Evolutionary conservation across 1,139 yeast genomes (phyloP).

Genomic region (Blastobotrys buckinghamii): DNA sequence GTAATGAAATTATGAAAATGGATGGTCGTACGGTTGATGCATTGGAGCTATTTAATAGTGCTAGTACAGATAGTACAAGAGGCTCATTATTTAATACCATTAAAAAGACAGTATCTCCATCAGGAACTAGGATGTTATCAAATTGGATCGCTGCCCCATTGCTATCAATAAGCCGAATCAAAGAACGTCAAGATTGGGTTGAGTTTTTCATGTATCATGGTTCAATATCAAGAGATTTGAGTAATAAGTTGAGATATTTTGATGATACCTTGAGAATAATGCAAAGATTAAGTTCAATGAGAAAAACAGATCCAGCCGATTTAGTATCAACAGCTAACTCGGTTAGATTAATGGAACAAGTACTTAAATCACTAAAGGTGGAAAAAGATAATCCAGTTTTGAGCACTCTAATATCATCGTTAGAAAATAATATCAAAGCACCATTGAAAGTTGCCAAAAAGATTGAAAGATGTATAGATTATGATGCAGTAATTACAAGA

Average conservation of each 20-base stretch:
- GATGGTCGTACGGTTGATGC: constrained; percentile 82
- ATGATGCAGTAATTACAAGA: constrained; percentile 12
- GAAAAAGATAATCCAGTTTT: background rate
- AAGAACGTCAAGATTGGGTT: constrained; percentile 58
- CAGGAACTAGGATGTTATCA: constrained; percentile 71
- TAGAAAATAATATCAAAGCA: constrained; percentile 10
- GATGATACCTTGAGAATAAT: constrained; percentile 51
- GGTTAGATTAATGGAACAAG: constrained; percentile 27
- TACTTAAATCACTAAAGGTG: constrained; percentile 14
- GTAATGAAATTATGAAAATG: constrained; percentile 58
- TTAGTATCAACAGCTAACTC: constrained; percentile 41
- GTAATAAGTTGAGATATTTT: constrained; percentile 30
- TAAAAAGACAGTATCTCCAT: constrained; percentile 66
- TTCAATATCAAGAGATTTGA: constrained; percentile 34
- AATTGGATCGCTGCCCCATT: constrained; percentile 86
- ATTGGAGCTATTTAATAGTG: constrained; percentile 59
- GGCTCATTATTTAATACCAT: constrained; percentile 71
- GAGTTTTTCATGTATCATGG: constrained; percentile 43
- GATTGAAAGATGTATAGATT: constrained; percentile 16
- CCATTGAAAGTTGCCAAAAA: constrained; percentile 15
- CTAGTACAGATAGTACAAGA: constrained; percentile 50
- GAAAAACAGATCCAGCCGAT: constrained; percentile 42
- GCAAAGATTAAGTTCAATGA: constrained; percentile 42
- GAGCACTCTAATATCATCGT: constrained; percentile 6
- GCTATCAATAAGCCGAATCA: constrained; percentile 50